Conservation (phyloP, 1,284 basidiomycete species). For the Tilletia indica region DNA sequence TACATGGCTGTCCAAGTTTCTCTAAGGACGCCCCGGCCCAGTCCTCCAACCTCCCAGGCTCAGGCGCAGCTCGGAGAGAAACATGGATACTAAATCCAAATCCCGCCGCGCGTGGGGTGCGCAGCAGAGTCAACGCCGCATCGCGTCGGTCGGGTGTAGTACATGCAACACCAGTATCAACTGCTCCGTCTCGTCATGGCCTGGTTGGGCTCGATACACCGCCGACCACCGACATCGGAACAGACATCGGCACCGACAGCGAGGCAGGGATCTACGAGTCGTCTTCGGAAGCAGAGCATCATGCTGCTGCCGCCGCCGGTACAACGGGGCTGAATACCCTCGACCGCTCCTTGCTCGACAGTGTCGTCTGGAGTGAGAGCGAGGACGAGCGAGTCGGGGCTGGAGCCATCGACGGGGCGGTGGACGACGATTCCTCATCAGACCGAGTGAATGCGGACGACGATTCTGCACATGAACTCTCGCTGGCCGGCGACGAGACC, state of each 20-base stretch:
- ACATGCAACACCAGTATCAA: background rate
- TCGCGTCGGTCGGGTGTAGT: too few species aligned
- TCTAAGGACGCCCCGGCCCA: conserved; percentile 30
- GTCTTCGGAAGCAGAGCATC: conserved; percentile 11
- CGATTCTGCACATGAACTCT: background rate
- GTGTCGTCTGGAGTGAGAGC: conserved; percentile 12
- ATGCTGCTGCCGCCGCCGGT: background rate
- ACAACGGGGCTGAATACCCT: background rate
- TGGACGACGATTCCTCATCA: background rate
- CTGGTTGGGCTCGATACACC: conserved; percentile 6
- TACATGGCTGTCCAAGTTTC: conserved; percentile 38
- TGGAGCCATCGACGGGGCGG: background rate
- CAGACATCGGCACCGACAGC: conserved; percentile 17
- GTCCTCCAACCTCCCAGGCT: conserved; percentile 12
- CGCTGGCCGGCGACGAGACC: background rate
- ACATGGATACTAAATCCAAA: conserved; percentile 50
- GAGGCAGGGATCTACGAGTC: background rate
- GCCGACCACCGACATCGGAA: conserved; percentile 16
- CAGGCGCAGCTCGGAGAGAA: background rate
- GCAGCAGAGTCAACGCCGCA: conserved; percentile 20
- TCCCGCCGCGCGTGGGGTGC: conserved; percentile 30
- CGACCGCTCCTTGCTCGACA: background rate
- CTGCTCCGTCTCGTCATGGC: background rate
- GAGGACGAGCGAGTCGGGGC: background rate
- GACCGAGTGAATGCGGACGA: background rate